Base-by-base conservation (phyloP, 495 filamentous ascomycete species). In the Penicillium herquei region DNA sequence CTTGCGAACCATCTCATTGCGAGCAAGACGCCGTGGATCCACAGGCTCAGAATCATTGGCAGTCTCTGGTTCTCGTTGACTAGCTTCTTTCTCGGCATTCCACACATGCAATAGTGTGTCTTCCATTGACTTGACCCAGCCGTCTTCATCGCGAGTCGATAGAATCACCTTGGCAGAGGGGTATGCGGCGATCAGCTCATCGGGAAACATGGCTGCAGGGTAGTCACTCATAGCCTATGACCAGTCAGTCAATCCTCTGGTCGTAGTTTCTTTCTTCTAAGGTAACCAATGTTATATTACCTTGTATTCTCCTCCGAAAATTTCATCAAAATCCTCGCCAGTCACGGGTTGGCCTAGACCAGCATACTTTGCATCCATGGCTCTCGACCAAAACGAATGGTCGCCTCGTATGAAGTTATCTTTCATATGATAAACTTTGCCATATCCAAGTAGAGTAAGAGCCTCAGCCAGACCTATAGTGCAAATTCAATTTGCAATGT, bases 371-470 rank as follows among this genome's bases (percentile, higher is more conserved):
- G 43, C 43, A 46, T 46, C 43, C 43, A 46, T 46, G 13, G 21
- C 43, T 46, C 13, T 31, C 0, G 43, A 5, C 43, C 43, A 46
- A 12, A 46, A 46, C 7, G 26, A 3, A 46, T 46, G 43, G 26
- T 46, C 43, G 4, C 26, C 43, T 32, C 43, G 12, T 32, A 46
- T 16, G 7, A 32, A 16, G 26, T 46, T 46, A 8, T 46, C 43
- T 31, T 46, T 46, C 43, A 46, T 46, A 26, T 46, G 43, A 9
- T 46, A 46, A 26, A 46, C 43, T n/a, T 46, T 46, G 17, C 12
- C 18, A 17, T 46, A 46, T 6, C 43, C 43, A 32, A 46, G 5
- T 8, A 46, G 13, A 2, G n/a, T 14, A 3, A 46, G 26, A 46
- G 43, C 43, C 6, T 13, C 12, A 12, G 43, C 43, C 7, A 46